Percentiles rank a stretch among this genome's conserved stretches.
phyloP scores from a whole-genome alignment of 768 basidiomycete genomes.

The Saitozyma sp. region DNA sequence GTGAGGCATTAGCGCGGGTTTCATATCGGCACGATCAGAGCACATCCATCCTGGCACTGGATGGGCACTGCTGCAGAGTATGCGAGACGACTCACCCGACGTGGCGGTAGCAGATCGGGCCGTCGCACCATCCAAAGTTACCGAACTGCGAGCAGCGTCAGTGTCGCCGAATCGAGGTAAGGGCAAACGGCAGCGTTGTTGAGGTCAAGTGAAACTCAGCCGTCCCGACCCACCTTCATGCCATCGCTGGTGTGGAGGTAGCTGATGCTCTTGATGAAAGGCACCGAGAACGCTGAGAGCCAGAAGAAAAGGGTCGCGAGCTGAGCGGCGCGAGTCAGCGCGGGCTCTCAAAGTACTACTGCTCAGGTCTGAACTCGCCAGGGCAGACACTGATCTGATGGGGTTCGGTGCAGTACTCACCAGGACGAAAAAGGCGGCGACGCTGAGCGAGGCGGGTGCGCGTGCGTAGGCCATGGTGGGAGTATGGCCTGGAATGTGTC shows the following conservation, averaged over 20 bases:
- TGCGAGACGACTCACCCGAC: constrained; percentile 32
- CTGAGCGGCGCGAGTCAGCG: constrained; percentile 7
- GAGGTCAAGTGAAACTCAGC: too few species aligned
- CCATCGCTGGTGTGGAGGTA: constrained; percentile 33
- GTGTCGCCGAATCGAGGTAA: too few species aligned
- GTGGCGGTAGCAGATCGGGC: constrained; percentile 12
- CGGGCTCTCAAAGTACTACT: too few species aligned
- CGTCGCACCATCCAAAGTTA: constrained; percentile 42
- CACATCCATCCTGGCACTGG: not conserved
- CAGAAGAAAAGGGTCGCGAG: constrained; percentile 46
- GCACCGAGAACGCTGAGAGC: constrained; percentile 44
- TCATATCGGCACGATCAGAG: not conserved
- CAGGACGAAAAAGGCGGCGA: constrained; percentile 40
- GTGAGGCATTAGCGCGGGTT: too few species aligned
- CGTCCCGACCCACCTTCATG: not conserved
- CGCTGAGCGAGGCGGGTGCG: constrained; percentile 22
- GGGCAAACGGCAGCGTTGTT: too few species aligned
- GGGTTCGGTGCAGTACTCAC: too few species aligned
- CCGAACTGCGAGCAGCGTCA: constrained; percentile 23
- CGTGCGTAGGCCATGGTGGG: not conserved
- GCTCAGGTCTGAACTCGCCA: too few species aligned
- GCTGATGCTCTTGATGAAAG: constrained; percentile 41
- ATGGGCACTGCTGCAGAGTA: not conserved
- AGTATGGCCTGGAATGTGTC: too few species aligned
- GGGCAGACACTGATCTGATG: too few species aligned